phyloP scores from a whole-genome alignment of 441 rosid species.

The Iberis amara region DNA sequence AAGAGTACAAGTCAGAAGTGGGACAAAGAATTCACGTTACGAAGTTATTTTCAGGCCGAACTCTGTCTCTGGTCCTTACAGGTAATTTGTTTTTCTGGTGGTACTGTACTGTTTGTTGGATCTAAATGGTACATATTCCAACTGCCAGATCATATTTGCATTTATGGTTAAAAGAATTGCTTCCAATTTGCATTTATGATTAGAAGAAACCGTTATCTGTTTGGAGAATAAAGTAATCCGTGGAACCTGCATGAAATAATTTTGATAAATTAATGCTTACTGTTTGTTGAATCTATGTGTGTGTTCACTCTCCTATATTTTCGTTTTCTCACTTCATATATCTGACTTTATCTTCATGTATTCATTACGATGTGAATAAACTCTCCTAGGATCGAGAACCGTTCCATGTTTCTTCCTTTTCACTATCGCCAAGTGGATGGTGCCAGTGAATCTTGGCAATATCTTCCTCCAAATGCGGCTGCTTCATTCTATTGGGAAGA shows the following conservation, averaged over 20 bases:
- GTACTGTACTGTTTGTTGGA: constrained; percentile 14
- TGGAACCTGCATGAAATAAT: constrained; percentile 10
- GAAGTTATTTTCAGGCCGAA: constrained; percentile 93
- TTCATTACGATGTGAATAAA: constrained; percentile 20
- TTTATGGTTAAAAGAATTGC: not conserved
- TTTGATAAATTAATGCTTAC: constrained; percentile 22
- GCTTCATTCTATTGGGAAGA: constrained; percentile 96
- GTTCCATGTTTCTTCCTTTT: constrained; percentile 79
- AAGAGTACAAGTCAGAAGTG: constrained; percentile 86
- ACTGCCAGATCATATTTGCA: constrained; percentile 20
- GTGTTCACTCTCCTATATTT: constrained; percentile 7
- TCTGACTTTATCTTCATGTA: constrained; percentile 17
- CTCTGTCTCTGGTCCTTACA: constrained; percentile 87
- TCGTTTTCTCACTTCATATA: constrained; percentile 11
- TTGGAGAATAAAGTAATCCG: constrained; percentile 3
- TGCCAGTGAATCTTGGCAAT: constrained; percentile 75
- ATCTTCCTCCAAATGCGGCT: constrained; percentile 81
- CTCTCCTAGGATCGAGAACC: constrained; percentile 81
- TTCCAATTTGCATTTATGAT: constrained; percentile 12
- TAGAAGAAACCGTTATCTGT: constrained; percentile 9
- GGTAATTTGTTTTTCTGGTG: constrained; percentile 42
- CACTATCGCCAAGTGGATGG: constrained; percentile 85
- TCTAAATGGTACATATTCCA: constrained; percentile 6
- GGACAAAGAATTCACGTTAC: constrained; percentile 78
- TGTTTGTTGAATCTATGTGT: constrained; percentile 19